These are phyloP conservation scores for Halophytophthora batemanensis DNA, from an alignment of 352 stramenopile species.

Conservation along the genomic window DNA sequence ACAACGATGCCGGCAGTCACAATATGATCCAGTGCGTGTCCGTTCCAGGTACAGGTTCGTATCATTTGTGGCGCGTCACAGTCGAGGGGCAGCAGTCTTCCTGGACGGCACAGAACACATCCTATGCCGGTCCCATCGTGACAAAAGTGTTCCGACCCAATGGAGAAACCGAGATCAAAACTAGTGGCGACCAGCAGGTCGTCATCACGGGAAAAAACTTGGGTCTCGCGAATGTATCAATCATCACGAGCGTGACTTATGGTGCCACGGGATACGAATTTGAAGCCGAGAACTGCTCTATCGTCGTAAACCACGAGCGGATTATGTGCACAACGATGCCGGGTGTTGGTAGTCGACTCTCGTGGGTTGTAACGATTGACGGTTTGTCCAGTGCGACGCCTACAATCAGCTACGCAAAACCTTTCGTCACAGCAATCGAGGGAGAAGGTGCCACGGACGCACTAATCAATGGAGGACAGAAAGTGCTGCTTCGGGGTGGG, in stretches of 20 bases:
- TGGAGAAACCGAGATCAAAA: conserved; percentile 44
- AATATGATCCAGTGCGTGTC: conserved; percentile 53
- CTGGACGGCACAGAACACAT: conserved; percentile 36
- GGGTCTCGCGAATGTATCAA: conserved; percentile 27
- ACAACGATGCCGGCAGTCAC: conserved; percentile 33
- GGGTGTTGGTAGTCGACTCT: conserved; percentile 45
- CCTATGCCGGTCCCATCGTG: conserved; percentile 55
- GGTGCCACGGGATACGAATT: conserved; percentile 50
- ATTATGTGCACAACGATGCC: conserved; percentile 44
- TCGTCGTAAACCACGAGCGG: conserved; percentile 50
- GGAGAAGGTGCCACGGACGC: conserved; percentile 34
- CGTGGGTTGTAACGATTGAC: conserved; percentile 62
- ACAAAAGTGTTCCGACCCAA: conserved; percentile 47
- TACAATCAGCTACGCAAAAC: conserved; percentile 58
- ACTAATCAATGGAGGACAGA: conserved; percentile 34
- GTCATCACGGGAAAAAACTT: conserved; percentile 65
- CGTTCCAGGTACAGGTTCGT: conserved; percentile 39
- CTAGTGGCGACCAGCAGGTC: conserved; percentile 47
- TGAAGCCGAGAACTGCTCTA: conserved; percentile 26
- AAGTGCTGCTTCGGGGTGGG: conserved; percentile 35
- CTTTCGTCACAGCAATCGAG: conserved; percentile 35
- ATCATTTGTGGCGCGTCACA: conserved; percentile 39
- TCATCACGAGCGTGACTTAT: conserved; percentile 44
- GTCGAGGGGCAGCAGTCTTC: conserved; percentile 35
- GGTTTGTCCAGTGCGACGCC: conserved; percentile 40